Evolutionary conservation across 257 asterid species (phyloP).

Genomic region (Nicotiana sylvestris): DNA sequence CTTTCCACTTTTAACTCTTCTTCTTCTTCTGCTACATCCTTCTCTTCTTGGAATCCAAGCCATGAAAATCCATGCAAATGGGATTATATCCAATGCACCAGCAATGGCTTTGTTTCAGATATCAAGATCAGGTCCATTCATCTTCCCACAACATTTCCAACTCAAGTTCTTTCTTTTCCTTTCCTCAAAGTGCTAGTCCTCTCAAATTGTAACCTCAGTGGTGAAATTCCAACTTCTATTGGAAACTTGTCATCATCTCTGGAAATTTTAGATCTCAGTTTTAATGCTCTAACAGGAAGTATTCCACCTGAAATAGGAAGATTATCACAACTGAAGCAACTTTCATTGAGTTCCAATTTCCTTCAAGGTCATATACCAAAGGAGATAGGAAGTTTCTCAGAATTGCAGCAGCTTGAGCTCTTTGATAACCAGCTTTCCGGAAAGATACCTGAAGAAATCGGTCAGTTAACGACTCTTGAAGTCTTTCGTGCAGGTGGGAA

Average conservation of each 20-base stretch:
- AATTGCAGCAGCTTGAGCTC: constrained; percentile 45
- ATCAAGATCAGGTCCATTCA: constrained; percentile 40
- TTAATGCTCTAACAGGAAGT: constrained; percentile 47
- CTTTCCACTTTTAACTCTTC: constrained; percentile 58
- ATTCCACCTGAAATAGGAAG: constrained; percentile 54
- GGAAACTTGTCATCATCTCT: constrained; percentile 52
- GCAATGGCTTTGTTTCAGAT: constrained; percentile 39
- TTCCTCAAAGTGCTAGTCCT: constrained; percentile 42
- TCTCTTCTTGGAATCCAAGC: constrained; percentile 52
- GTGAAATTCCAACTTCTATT: constrained; percentile 44
- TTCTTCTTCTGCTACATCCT: constrained; percentile 34
- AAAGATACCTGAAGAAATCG: constrained; percentile 41
- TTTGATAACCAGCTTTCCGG: constrained; percentile 57
- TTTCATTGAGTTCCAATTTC: constrained; percentile 46
- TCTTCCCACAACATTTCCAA: constrained; percentile 54
- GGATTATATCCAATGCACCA: constrained; percentile 56
- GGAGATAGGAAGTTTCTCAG: constrained; percentile 51
- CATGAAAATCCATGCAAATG: constrained; percentile 59
- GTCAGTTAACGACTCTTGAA: constrained; percentile 37
- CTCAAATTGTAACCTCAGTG: constrained; percentile 49
- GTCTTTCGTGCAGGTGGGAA: constrained; percentile 68
- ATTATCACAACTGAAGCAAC: constrained; percentile 34
- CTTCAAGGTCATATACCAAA: constrained; percentile 50
- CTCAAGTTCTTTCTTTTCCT: constrained; percentile 38
- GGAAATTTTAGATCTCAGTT: constrained; percentile 52